Evolutionary conservation across 179 eudicot species (phyloP).

Genomic region (Amaranthus tricolor): DNA sequence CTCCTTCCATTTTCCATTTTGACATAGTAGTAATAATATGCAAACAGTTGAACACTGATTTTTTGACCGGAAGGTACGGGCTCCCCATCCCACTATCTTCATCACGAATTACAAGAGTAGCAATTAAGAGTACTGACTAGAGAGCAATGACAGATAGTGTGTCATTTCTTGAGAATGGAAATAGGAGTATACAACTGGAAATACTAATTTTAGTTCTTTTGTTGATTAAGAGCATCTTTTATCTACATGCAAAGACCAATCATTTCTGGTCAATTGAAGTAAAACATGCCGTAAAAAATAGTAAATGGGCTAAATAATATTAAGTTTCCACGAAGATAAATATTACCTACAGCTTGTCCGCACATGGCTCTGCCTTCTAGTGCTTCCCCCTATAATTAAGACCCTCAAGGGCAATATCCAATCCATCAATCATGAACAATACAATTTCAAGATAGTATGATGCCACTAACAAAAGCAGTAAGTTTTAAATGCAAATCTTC

Average conservation of each 20-base stretch:
- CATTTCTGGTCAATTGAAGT: background rate
- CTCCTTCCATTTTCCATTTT: background rate
- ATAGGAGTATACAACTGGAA: background rate
- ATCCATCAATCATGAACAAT: conserved; percentile 9
- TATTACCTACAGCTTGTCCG: background rate
- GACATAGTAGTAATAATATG: too few relatives aligned
- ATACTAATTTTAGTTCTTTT: background rate
- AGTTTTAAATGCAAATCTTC: conserved; percentile 6
- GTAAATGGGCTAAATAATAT: background rate
- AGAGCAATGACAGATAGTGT: background rate
- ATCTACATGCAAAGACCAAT: conserved; percentile 12
- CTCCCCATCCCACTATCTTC: conserved; percentile 2
- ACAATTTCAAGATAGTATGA: conserved; percentile 10
- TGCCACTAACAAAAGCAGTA: conserved; percentile 5
- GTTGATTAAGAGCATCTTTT: background rate
- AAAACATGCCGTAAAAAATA: background rate
- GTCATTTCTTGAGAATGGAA: background rate
- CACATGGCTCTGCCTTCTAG: background rate
- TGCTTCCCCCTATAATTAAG: conserved; percentile 6
- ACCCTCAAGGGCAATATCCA: background rate
- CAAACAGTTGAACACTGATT: conserved; percentile 9
- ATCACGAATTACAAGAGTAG: background rate
- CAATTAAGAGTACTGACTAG: background rate
- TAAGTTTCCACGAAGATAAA: conserved; percentile 4
- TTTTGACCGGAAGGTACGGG: conserved; percentile 15